phyloP scores from a whole-genome alignment of 805 yeast species.

The Pichia insulana region DNA sequence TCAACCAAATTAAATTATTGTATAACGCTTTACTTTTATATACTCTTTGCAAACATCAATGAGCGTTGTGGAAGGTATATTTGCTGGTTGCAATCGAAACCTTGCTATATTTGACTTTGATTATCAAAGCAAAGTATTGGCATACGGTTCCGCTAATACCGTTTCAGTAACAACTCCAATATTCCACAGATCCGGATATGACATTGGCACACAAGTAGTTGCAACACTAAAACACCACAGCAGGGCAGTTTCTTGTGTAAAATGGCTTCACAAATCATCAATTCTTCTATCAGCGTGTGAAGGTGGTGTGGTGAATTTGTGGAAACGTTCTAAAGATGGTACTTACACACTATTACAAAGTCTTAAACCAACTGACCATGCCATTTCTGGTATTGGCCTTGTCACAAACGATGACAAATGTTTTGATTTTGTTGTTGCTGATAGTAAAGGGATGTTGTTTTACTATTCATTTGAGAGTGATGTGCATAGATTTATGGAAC shows the following conservation, averaged over 20 bases:
- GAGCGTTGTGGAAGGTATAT: conserved; percentile 41
- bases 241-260: conserved; percentile 58
- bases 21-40: too few relatives aligned
- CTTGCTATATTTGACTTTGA: conserved; percentile 49
- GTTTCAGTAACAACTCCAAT: conserved; percentile 67
- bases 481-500: conserved; percentile 20
- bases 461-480: conserved; percentile 37
- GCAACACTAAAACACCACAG: conserved; percentile 54
- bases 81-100: conserved; percentile 67
- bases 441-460: conserved; percentile 50
- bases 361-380: conserved; percentile 12
- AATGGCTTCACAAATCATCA: conserved; percentile 39
- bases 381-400: conserved; percentile 11
- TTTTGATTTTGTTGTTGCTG: conserved; percentile 46
- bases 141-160: conserved; percentile 62
- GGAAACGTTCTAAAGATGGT: conserved; percentile 33
- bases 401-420: conserved; percentile 13
- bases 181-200: conserved; percentile 15
- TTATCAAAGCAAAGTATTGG: conserved; percentile 33
- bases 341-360: conserved; percentile 27
- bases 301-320: conserved; percentile 53
- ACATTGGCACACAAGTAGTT: conserved; percentile 35
- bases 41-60: too few relatives aligned
- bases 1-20: too few relatives aligned
- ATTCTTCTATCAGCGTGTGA: conserved; percentile 56